Evolutionary conservation across 78 protist species (phyloP).

Genomic region (Monosiga brevicollis): DNA sequence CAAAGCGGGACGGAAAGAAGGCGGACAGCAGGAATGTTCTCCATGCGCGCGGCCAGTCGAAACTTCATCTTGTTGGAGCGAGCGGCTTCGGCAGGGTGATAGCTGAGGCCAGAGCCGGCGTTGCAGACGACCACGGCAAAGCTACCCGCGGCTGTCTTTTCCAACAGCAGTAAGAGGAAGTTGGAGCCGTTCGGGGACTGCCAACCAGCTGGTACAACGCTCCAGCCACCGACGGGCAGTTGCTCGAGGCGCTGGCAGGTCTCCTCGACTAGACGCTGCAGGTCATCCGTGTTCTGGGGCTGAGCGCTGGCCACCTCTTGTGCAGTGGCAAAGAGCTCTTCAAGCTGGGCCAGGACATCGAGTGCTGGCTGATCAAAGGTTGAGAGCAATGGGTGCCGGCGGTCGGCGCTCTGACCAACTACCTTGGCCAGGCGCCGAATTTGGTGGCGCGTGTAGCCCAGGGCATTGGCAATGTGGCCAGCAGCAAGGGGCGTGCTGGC

Average conservation of each 20-base stretch:
- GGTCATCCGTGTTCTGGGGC: neutral
- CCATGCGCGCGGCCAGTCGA: neutral
- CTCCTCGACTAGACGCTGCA: neutral
- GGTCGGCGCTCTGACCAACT: no score
- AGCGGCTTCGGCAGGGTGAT: neutral
- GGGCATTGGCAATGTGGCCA: neutral
- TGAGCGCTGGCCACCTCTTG: neutral
- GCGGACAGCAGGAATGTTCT: neutral
- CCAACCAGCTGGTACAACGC: constrained; percentile 7
- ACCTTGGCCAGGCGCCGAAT: neutral
- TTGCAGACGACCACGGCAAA: neutral
- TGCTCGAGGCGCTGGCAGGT: neutral
- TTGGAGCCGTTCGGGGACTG: neutral
- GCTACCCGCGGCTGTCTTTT: neutral
- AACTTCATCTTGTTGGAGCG: neutral
- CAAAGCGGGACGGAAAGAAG: neutral
- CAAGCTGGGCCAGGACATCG: neutral
- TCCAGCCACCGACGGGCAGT: neutral
- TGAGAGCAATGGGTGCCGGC: neutral
- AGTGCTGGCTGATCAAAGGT: neutral
- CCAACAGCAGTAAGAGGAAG: neutral
- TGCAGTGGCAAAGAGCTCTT: neutral
- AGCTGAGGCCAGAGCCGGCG: neutral
- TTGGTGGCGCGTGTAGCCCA: neutral
- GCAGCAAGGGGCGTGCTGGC: neutral